phyloP scores from a whole-genome alignment of 768 basidiomycete species.

The Rhodotorula paludigena region DNA sequence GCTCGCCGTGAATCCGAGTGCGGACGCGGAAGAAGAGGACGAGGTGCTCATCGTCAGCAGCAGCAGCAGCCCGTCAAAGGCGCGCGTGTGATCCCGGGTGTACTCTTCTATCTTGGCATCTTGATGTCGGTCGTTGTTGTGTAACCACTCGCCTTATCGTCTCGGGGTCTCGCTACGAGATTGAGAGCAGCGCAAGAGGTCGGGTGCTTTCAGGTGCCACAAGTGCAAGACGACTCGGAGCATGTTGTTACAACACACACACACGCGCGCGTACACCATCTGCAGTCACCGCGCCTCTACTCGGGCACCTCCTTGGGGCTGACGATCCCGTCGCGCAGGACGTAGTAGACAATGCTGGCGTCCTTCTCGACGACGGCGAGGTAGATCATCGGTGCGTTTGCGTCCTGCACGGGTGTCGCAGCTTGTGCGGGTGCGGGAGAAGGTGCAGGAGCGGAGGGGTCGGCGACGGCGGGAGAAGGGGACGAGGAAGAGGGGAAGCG shows the following conservation, averaged over 20 bases:
- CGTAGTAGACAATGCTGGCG: constrained; percentile 37
- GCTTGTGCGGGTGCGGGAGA: neutral
- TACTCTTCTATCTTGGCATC: too few relatives aligned
- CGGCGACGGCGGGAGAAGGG: neutral
- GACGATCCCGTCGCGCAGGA: constrained; percentile 33
- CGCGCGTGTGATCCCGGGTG: too few relatives aligned
- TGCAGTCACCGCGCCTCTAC: neutral
- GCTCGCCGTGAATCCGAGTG: too few relatives aligned
- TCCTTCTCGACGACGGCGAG: constrained; percentile 38
- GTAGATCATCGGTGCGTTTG: constrained; percentile 15
- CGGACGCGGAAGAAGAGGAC: too few relatives aligned
- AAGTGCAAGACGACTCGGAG: too few relatives aligned
- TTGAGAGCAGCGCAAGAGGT: too few relatives aligned
- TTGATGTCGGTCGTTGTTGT: too few relatives aligned
- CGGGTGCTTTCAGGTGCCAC: too few relatives aligned
- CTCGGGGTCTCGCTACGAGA: too few relatives aligned
- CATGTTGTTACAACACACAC: neutral
- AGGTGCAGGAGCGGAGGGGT: neutral
- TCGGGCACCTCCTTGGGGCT: constrained; percentile 38
- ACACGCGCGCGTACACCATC: neutral
- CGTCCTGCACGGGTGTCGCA: neutral
- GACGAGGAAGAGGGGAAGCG: constrained; percentile 14
- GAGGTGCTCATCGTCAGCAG: too few relatives aligned
- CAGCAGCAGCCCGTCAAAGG: too few relatives aligned
- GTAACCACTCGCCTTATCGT: too few relatives aligned